phyloP scores from a whole-genome alignment of 2,329 filamentous ascomycete species.

The Mycocentrospora acerina region DNA sequence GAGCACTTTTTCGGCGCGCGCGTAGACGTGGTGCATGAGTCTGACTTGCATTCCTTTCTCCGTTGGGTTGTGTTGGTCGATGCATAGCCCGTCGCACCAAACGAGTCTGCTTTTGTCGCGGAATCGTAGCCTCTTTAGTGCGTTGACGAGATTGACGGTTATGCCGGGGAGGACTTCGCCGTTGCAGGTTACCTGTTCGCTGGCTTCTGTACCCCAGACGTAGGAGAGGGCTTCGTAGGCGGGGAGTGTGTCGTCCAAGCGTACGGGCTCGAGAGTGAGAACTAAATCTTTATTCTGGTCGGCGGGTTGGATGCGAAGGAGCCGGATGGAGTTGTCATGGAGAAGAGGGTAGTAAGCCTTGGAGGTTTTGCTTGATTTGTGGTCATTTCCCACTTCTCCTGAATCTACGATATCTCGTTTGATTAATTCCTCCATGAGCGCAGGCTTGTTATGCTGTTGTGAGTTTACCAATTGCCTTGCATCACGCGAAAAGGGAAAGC shows the following conservation, averaged over 20 bases:
- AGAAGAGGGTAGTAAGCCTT: constrained; percentile 2
- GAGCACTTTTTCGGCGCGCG: constrained; percentile 5
- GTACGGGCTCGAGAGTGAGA: constrained; percentile 8
- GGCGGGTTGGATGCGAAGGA: constrained; percentile 12
- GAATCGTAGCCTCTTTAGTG: constrained; percentile 9
- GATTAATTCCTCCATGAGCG: too few species aligned
- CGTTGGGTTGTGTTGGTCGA: constrained; percentile 12
- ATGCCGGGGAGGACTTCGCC: background rate
- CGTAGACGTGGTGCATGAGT: constrained; percentile 14
- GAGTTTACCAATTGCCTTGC: too few species aligned
- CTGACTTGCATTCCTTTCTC: constrained; percentile 15
- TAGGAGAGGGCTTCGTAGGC: constrained; percentile 17
- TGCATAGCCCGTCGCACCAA: constrained; percentile 19
- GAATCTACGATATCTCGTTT: too few species aligned
- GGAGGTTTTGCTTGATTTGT: background rate
- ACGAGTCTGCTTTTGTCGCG: constrained; percentile 1
- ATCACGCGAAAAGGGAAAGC: too few species aligned
- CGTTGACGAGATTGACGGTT: constrained; percentile 9
- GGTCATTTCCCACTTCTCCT: too few species aligned
- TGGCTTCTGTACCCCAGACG: constrained; percentile 11
- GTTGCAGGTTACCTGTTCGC: constrained; percentile 1
- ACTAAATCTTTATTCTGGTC: background rate
- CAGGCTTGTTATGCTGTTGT: too few species aligned
- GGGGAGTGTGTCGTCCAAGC: constrained; percentile 4
- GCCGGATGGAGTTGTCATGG: constrained; percentile 10